Evolutionary conservation across 345 rosid genomes (phyloP).

Genomic region (Kernera saxatilis): DNA sequence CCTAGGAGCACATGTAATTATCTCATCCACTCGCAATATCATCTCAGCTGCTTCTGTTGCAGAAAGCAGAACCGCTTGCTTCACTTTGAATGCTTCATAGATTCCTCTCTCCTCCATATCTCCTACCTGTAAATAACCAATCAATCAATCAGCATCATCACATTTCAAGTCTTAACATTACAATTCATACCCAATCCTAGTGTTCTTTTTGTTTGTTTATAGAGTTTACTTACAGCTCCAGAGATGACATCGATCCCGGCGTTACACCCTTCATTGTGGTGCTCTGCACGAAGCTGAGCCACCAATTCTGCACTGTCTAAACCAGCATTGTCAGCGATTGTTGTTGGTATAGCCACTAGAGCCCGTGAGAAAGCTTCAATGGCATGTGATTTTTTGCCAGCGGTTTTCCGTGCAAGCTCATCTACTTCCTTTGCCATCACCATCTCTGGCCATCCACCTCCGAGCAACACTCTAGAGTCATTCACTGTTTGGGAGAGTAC

Average conservation of each 20-base stretch:
- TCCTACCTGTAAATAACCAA: slow-evolving; percentile 60
- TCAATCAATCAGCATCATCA: neutral
- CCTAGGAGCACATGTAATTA: slow-evolving; percentile 77
- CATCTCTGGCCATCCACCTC: slow-evolving; percentile 99
- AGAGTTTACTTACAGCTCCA: slow-evolving; percentile 69
- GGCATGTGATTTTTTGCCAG: slow-evolving; percentile 96
- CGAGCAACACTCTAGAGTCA: slow-evolving; percentile 83
- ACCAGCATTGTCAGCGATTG: slow-evolving; percentile 96
- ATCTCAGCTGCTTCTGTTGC: slow-evolving; percentile 98
- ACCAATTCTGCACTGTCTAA: slow-evolving; percentile 94
- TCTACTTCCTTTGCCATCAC: slow-evolving; percentile 97
- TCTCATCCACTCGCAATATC: slow-evolving; percentile 80
- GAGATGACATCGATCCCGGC: slow-evolving; percentile 88
- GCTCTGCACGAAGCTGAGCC: slow-evolving; percentile 97
- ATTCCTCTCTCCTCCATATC: slow-evolving; percentile 83
- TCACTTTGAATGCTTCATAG: slow-evolving; percentile 89
- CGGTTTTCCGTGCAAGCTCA: slow-evolving; percentile 85
- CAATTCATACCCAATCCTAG: neutral
- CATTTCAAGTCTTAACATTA: neutral
- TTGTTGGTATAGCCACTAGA: slow-evolving; percentile 78
- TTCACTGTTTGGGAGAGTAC: slow-evolving; percentile 95
- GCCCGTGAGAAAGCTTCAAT: slow-evolving; percentile 92
- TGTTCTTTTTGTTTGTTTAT: neutral
- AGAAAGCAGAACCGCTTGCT: slow-evolving; percentile 87
- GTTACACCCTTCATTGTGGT: slow-evolving; percentile 68